Percentiles rank a stretch among this genome's conserved stretches.
phyloP scores from a whole-genome alignment of 768 basidiomycete species.

The Lactarius psammicola region DNA sequence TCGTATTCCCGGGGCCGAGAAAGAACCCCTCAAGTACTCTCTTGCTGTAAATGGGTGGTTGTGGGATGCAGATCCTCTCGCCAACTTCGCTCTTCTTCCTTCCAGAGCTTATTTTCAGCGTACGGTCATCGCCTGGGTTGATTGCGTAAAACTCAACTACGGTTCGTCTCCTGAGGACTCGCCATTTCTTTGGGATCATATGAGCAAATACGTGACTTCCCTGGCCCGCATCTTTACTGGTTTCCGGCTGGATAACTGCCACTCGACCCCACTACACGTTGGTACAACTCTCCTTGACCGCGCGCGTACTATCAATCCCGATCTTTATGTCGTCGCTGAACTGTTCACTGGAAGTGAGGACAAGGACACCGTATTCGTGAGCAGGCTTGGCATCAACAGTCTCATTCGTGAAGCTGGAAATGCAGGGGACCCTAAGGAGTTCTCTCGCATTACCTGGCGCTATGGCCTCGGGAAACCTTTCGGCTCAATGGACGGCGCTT shows the following conservation, averaged over 20 bases:
- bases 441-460: slow-evolving; percentile 83
- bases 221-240: slow-evolving; percentile 89
- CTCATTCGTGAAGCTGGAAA: slow-evolving; percentile 95
- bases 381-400: slow-evolving; percentile 89
- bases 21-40: slow-evolving; percentile 57
- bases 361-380: slow-evolving; percentile 89
- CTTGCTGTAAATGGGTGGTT: slow-evolving; percentile 99
- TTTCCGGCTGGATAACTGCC: slow-evolving; percentile 97
- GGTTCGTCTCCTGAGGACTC: slow-evolving; percentile 55
- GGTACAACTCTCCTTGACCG: slow-evolving; percentile 93
- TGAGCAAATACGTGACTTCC: slow-evolving; percentile 76
- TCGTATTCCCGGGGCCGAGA: slow-evolving; percentile 55
- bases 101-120: slow-evolving; percentile 95
- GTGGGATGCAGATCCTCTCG: slow-evolving; percentile 91
- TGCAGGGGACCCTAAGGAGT: slow-evolving; percentile 83
- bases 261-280: slow-evolving; percentile 95
- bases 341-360: slow-evolving; percentile 95
- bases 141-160: slow-evolving; percentile 97
- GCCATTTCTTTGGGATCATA: slow-evolving; percentile 82
- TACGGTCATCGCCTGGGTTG: slow-evolving; percentile 96
- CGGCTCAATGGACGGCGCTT: slow-evolving; percentile 93
- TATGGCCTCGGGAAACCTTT: slow-evolving; percentile 93
- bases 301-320: slow-evolving; percentile 81
- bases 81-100: slow-evolving; percentile 88
- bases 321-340: slow-evolving; percentile 97